Evolutionary conservation across 768 basidiomycete species (phyloP), one percentile per base, ranked within the genome.

Genomic region (Guyanaporus albipodus): DNA sequence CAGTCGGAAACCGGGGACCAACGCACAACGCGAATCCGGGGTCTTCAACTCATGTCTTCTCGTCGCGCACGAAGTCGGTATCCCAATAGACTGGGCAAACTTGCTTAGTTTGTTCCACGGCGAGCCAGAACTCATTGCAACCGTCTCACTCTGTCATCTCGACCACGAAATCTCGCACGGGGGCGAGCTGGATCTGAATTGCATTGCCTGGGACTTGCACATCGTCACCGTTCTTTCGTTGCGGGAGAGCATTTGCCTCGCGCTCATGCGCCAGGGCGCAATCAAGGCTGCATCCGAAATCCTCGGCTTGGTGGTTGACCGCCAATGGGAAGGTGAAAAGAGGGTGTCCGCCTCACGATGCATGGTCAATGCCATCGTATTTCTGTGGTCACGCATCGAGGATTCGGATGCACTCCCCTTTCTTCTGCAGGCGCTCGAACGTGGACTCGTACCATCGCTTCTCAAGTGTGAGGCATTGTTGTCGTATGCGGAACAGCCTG

Each of bases 161-260:
- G 54, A 56, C 21, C 53, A 41, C 6, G 61, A 66, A 37, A 52
- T 63, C 11, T 48, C 49, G 11, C 64, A 44, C 9, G 1, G 14
- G 15, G 35, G 31, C 2, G 17, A 45, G 15, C 39, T 55, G 38
- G 64, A 64, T 39, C 11, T 66, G 4, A 32, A 44, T 24, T 63
- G 63, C 17, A 45, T 64, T 7, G 61, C 56, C 8, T 64, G 61
- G 64, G 64, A 66, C 26, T 44, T 59, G 34, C 64, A 66, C 18
- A 59, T 64, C 37, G 23, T 63, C 38, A 59, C 57, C 14, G 37
- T 48, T 4, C 38, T 64, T 21, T 42, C 59, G 9, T 48, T 57
- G 17, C 64, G 29, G 6, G 50, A 50, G 15, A 29, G 41, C 12
- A 57, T 63, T 8, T 45, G 50, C 17, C 28, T 50, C 19, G 45